Conservation (phyloP, 2,329 filamentous ascomycete genomes). For the Curvularia hawaiiensis region DNA sequence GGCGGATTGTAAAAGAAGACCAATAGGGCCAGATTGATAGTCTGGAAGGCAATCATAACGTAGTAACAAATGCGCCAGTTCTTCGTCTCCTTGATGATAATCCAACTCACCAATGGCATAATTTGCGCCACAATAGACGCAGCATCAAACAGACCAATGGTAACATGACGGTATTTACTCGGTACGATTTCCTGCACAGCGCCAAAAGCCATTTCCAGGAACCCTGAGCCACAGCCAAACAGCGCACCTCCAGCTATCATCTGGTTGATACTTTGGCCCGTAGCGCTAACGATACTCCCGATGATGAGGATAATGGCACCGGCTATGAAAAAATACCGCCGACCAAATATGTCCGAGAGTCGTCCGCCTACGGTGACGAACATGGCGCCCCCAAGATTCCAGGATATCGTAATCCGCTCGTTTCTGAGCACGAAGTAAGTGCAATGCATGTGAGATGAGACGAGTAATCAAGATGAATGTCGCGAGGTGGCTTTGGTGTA, state of each 20-base stretch:
- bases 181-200: conserved; percentile 49
- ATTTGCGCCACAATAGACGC: conserved; percentile 40
- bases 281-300: conserved; percentile 49
- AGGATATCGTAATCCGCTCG: conserved; percentile 44
- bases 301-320: conserved; percentile 44
- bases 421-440: too few relatives aligned
- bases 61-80: conserved; percentile 42
- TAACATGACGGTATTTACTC: conserved; percentile 46
- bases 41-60: conserved; percentile 42
- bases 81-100: conserved; percentile 35
- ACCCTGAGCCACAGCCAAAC: conserved; percentile 50
- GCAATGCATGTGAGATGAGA: too few relatives aligned
- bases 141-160: conserved; percentile 46
- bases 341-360: conserved; percentile 50
- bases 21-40: conserved; percentile 29
- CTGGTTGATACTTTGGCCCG: conserved; percentile 46
- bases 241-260: conserved; percentile 51
- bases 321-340: conserved; percentile 40
- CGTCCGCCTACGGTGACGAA: conserved; percentile 42
- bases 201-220: conserved; percentile 50
- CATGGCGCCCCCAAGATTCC: conserved; percentile 42
- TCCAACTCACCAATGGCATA: conserved; percentile 40
- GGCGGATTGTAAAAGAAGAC: conserved; percentile 46
- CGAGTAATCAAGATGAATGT: too few relatives aligned
- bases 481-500: too few relatives aligned